Base-by-base conservation (phyloP, 805 yeast species). In the Debaryomyces maramus region DNA sequence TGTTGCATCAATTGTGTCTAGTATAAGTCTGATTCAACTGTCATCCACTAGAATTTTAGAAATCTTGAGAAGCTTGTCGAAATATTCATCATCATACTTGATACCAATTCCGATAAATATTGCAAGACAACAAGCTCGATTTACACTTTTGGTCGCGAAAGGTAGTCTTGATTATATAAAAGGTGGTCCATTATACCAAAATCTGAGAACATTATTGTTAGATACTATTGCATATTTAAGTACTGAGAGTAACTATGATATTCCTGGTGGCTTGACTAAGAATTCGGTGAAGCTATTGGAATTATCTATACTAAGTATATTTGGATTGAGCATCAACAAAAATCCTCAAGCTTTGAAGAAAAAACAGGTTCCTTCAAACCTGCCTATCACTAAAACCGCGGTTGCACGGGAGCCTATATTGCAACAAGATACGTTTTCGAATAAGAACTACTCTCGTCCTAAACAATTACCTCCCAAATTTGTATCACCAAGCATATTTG, bases 161-260 rank as follows among this genome's bases (percentile, higher is more conserved):
- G 89, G 95, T 11, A 78, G 88, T 0, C 66, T 89, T 40, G 96
- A 88, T 46, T 88, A 86, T 55, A 81, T 87, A 2, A 80, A 87
- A 55, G 88, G 89, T 27, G 96, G 96, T 0, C 81, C 91, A 1
- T 61, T 88, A 39, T 81, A 83, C 55, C 85, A 80, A 53, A 88
- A 82, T 37, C 79, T 83, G 55, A 83, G 80, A 48, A 70, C 62
- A 23, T 63, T 85, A 34, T 61, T 88, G 34, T 60, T 68, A 15
- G 74, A 67, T 21, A 70, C 80, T 2, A 60, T 83, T 2, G 61
- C 67, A 16, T 77, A 74, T 35, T 61, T 84, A 41, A 77, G 69
- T 47, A 50, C 57, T 10, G 85, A 81, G 50, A 73, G 79, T 33
- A 63, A 61, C 15, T 61, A 72, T 33, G 80, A 76, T 14, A 60